Evolutionary conservation across 805 yeast species (phyloP).

Genomic region (Ogataea chonburiensis): DNA sequence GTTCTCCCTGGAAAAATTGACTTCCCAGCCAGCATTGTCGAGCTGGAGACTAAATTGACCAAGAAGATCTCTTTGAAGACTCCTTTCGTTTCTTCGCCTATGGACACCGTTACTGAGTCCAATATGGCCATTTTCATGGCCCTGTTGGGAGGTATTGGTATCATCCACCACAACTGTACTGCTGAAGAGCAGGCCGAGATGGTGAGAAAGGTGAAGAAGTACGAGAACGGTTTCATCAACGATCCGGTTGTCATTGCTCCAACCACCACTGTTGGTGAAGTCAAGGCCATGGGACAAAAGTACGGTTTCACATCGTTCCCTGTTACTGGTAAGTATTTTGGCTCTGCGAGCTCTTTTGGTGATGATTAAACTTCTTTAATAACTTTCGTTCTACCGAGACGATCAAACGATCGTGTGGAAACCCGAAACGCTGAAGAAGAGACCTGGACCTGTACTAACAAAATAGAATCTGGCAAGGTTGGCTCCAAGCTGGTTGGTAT

Average conservation of each 20-base stretch:
- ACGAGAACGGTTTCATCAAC: constrained; percentile 95
- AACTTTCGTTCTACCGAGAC: constrained; percentile 99
- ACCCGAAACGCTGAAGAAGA: constrained; percentile 43
- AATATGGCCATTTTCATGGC: constrained; percentile 99
- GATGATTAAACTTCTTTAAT: constrained; percentile 58
- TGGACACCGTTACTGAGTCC: constrained; percentile 98
- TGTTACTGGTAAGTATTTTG: constrained; percentile 87
- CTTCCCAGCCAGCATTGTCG: constrained; percentile 78
- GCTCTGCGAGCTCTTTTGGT: constrained; percentile 27
- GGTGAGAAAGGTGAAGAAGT: constrained; percentile 96
- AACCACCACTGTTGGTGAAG: constrained; percentile 72
- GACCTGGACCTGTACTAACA: constrained; percentile 12
- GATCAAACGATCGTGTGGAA: constrained; percentile 98
- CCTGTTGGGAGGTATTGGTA: constrained; percentile 97
- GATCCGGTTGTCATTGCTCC: constrained; percentile 90
- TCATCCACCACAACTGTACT: constrained; percentile 95
- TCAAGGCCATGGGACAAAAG: constrained; percentile 62
- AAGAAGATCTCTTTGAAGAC: constrained; percentile 87
- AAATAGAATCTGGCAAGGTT: constrained; percentile 76
- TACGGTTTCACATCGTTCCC: constrained; percentile 98
- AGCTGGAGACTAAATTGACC: constrained; percentile 83
- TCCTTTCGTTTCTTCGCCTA: constrained; percentile 96
- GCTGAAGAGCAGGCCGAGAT: constrained; percentile 97
- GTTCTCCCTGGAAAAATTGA: constrained; percentile 92
- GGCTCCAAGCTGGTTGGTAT: constrained; percentile 93